These are phyloP conservation scores for Schizochytrium sp. DNA, from an alignment of 108 stramenopile species.

Conservation along the genomic window DNA sequence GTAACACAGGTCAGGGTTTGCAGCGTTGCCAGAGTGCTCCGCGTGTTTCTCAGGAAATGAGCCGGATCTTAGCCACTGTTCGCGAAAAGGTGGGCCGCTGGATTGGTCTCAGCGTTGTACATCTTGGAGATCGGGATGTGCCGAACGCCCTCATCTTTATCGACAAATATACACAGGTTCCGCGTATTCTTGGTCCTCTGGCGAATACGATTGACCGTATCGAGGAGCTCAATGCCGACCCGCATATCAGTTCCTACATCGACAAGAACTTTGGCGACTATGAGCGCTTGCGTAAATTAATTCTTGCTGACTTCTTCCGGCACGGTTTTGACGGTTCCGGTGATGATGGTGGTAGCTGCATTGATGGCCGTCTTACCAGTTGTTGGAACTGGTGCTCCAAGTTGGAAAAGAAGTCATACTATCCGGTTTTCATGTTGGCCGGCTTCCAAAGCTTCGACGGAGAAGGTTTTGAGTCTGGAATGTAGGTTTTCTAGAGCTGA, in stretches of 20 bases:
- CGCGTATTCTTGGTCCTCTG: conserved; percentile 83
- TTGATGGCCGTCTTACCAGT: conserved; percentile 87
- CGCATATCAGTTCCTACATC: conserved; percentile 76
- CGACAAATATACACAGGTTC: conserved; percentile 92
- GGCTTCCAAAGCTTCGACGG: conserved; percentile 89
- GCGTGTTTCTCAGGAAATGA: conserved; percentile 81
- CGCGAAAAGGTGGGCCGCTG: conserved; percentile 81
- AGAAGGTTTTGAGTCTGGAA: conserved; percentile 64
- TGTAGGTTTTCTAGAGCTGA: neutral
- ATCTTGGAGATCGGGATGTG: conserved; percentile 87
- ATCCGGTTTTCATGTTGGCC: conserved; percentile 83
- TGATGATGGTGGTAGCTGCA: conserved; percentile 88
- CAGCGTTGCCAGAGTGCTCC: conserved; percentile 86
- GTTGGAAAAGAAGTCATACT: conserved; percentile 83
- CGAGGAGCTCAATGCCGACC: conserved; percentile 74
- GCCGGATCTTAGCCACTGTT: conserved; percentile 72
- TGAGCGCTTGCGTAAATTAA: conserved; percentile 74
- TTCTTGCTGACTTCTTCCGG: conserved; percentile 87
- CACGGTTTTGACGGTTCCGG: conserved; percentile 88
- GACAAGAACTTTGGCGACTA: conserved; percentile 74
- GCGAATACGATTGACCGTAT: conserved; percentile 74
- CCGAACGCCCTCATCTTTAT: conserved; percentile 90
- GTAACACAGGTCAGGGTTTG: conserved; percentile 87
- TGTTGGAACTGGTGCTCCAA: conserved; percentile 89
- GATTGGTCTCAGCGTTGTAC: conserved; percentile 87